A percentile compares a stretch with the other conserved stretches of the same genome.
phyloP scores from a whole-genome alignment of 1,284 basidiomycete species.

The Boletus austroedulis region DNA sequence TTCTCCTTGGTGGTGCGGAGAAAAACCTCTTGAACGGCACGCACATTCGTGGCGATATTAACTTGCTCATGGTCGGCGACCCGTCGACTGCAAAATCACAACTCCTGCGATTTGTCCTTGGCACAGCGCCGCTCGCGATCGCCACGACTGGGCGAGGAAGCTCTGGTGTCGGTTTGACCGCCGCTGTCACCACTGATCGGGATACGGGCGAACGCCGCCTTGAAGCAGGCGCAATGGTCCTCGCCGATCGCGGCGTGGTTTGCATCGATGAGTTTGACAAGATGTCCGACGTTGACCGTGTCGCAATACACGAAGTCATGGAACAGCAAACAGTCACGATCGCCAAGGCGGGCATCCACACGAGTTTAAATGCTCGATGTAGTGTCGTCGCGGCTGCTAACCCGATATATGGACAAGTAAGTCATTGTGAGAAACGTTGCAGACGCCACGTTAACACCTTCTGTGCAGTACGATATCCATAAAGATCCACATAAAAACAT shows the following conservation, averaged over 20 bases:
- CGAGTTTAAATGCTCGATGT: constrained; percentile 95
- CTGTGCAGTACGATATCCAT: constrained; percentile 94
- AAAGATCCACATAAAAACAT: constrained; percentile 99
- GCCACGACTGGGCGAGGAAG: constrained; percentile 97
- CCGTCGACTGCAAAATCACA: constrained; percentile 98
- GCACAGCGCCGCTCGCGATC: constrained; percentile 95
- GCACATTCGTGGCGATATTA: constrained; percentile 99
- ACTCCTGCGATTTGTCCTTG: constrained; percentile 92
- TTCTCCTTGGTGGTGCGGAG: constrained; percentile 94
- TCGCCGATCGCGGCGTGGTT: constrained; percentile 98
- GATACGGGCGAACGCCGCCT: constrained; percentile 95
- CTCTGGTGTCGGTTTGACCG: constrained; percentile 98
- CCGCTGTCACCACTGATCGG: constrained; percentile 98
- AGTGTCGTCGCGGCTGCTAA: constrained; percentile 98
- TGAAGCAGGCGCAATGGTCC: constrained; percentile 99
- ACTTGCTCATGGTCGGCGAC: constrained; percentile 99
- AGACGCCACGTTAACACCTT: background rate
- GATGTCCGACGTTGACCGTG: constrained; percentile 98
- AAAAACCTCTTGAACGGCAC: constrained; percentile 98
- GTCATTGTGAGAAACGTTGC: constrained; percentile 22
- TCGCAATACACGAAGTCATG: constrained; percentile 99
- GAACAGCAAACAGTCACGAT: constrained; percentile 99
- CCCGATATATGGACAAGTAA: constrained; percentile 95
- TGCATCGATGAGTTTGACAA: constrained; percentile 99
- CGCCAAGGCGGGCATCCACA: constrained; percentile 99